Evolutionary conservation across 805 yeast genomes (phyloP).

Genomic region (Saccharomyces jurei): DNA sequence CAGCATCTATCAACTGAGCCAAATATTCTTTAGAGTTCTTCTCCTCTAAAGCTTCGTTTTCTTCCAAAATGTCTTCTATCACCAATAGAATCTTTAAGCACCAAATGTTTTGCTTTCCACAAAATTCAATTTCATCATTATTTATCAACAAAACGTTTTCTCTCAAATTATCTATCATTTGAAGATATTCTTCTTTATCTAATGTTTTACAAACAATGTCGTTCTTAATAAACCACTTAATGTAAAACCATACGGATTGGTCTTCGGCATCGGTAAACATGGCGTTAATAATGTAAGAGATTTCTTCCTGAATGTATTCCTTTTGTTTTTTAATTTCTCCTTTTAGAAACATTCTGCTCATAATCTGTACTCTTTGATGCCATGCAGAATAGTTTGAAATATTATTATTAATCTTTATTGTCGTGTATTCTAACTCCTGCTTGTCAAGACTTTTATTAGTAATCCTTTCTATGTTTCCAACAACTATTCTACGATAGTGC

Average conservation of each 20-base stretch:
- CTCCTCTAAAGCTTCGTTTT: constrained; percentile 23
- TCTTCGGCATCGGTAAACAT: constrained; percentile 90
- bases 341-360: constrained; percentile 42
- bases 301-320: constrained; percentile 45
- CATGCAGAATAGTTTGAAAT: constrained; percentile 93
- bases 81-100: constrained; percentile 58
- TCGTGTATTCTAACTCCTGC: constrained; percentile 68
- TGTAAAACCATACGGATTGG: constrained; percentile 85
- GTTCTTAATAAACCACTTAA: constrained; percentile 61
- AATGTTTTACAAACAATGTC: constrained; percentile 25
- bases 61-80: constrained; percentile 32
- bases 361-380: constrained; percentile 76
- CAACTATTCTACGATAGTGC: constrained; percentile 80
- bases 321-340: constrained; percentile 18
- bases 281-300: constrained; percentile 68
- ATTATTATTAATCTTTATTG: constrained; percentile 67
- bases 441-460: constrained; percentile 27
- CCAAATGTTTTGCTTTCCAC: constrained; percentile 59
- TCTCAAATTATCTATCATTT: constrained; percentile 40
- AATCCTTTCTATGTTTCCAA: constrained; percentile 29
- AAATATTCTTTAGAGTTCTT: constrained; percentile 27
- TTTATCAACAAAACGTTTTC: constrained; percentile 52
- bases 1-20: constrained; percentile 41
- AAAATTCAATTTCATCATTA: constrained; percentile 64
- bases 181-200: constrained; percentile 25